A percentile compares a stretch with the other conserved stretches of the same genome.
Conservation (phyloP, 805 yeast species). For the Naumovozyma dairenensis region DNA sequence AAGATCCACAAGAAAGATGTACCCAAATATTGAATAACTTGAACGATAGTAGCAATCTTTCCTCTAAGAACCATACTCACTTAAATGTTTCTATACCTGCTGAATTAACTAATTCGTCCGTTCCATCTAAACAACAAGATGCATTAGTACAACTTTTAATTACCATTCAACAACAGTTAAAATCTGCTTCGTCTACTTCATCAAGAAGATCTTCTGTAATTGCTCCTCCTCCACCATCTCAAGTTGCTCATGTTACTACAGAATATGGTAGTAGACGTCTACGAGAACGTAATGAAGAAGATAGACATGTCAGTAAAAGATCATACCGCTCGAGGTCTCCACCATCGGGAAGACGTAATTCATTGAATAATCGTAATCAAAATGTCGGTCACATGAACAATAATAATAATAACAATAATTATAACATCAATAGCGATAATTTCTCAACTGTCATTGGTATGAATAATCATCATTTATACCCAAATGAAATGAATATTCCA, state of each 20-base stretch:
- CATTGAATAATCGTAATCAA: slow-evolving; percentile 1
- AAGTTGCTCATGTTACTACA: slow-evolving; percentile 15
- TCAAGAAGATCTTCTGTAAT: slow-evolving; percentile 12
- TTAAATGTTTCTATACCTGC: slow-evolving; percentile 14
- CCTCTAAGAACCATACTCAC: not conserved
- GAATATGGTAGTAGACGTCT: slow-evolving; percentile 30
- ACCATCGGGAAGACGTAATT: slow-evolving; percentile 12
- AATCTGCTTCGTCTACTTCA: slow-evolving; percentile 1
- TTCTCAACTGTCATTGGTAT: slow-evolving; percentile 11
- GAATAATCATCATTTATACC: slow-evolving; percentile 28
- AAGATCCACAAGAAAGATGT: slow-evolving; percentile 27
- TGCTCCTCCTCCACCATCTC: slow-evolving; percentile 5
- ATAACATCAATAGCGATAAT: slow-evolving; percentile 2
- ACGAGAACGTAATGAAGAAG: slow-evolving; percentile 20
- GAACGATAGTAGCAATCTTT: slow-evolving; percentile 4
- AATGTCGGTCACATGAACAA: not conserved
- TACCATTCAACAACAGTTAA: slow-evolving; percentile 1
- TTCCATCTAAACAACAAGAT: slow-evolving; percentile 31
- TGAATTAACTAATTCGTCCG: slow-evolving; percentile 14
- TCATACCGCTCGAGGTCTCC: slow-evolving; percentile 48
- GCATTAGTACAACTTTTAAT: slow-evolving; percentile 25
- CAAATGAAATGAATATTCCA: slow-evolving; percentile 54
- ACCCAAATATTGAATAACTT: slow-evolving; percentile 23
- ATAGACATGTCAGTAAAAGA: slow-evolving; percentile 26
- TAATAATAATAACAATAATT: slow-evolving; percentile 4